Evolutionary conservation across 2,329 filamentous ascomycete genomes (phyloP).

Genomic region (Amesomyces nigricolor): DNA sequence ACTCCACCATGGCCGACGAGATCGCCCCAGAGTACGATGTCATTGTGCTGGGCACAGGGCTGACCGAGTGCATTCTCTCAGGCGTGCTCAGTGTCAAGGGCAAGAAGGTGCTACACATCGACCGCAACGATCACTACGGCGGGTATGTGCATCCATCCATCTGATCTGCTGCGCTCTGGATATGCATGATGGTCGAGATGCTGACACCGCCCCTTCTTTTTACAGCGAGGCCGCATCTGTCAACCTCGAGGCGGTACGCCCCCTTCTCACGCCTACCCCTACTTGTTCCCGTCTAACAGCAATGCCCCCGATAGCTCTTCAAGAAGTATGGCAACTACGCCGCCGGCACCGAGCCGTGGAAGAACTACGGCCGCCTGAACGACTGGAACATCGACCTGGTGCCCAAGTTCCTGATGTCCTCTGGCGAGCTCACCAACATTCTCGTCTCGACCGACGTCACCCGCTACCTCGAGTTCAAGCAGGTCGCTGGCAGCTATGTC

Average conservation of each 20-base stretch:
- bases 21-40: slow-evolving; percentile 98
- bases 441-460: slow-evolving; percentile 92
- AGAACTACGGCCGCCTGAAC: slow-evolving; percentile 92
- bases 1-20: slow-evolving; percentile 72
- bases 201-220: slow-evolving; percentile 19
- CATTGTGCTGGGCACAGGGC: slow-evolving; percentile 92
- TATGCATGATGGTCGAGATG: slow-evolving; percentile 2
- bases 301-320: slow-evolving; percentile 62
- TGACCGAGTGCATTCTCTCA: slow-evolving; percentile 98
- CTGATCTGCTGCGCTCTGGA: slow-evolving; percentile 4
- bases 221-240: slow-evolving; percentile 86
- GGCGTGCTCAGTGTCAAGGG: slow-evolving; percentile 97
- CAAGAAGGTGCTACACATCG: slow-evolving; percentile 98
- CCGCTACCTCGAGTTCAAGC: slow-evolving; percentile 85
- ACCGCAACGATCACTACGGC: slow-evolving; percentile 97
- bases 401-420: slow-evolving; percentile 97
- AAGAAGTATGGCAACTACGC: slow-evolving; percentile 88
- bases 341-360: slow-evolving; percentile 84
- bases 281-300: slow-evolving; percentile 11
- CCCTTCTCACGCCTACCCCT: slow-evolving; percentile 8
- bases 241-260: slow-evolving; percentile 83
- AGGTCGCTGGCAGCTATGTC: slow-evolving; percentile 93
- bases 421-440: slow-evolving; percentile 97
- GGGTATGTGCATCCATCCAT: slow-evolving; percentile 56
- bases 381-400: slow-evolving; percentile 99